Base-by-base conservation (phyloP, 805 yeast species). In the Tetrapisispora fleetii region DNA sequence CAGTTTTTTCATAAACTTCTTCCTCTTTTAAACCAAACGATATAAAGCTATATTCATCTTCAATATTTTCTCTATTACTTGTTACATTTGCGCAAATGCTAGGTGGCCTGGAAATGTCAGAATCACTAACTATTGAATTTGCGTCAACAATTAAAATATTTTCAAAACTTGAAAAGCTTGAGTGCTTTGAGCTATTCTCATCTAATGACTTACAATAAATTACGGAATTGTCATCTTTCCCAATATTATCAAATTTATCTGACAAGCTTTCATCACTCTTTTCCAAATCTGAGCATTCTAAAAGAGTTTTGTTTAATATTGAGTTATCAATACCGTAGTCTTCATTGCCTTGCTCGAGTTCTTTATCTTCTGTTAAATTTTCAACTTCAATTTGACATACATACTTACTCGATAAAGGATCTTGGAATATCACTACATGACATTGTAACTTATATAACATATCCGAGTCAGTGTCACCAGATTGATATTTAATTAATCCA, bases 401-500 rank as follows among this genome's bases (percentile, higher is more conserved):
- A 41, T 41, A 16, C 18, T 30, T 5, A 6, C 5, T 19, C 5
- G 19, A n/a, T 19, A 41, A 2, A 3, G 44, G 44, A 41, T 32
- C 37, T 19, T 41, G 21, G 11, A 41, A 41, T 9, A 41, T 41
- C 10, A 41, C 4, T 6, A 41, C 19, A 14, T 22, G 19, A 17
- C 43, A 40, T 28, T 22, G 33, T 40, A 40, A 9, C 28, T 40
- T 40, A n/a, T 17, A 40, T 24, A 9, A 6, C 7, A 16, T n/a
- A 14, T 11, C 19, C 16, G 8, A n/a, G n/a, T 21, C n/a, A 6
- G 3, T 38, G 14, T 21, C 40, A 19, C 27, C 17, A 27, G 24
- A 18, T 21, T 51, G 47, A 28, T 54, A 38, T 35, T 45, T 4
- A 17, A 58, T 47, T 30, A 60, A 42, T 2, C 62, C 63, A 49